phyloP scores from a whole-genome alignment of 192 early-diverging fungal species.

The Umbelopsis sp. region DNA sequence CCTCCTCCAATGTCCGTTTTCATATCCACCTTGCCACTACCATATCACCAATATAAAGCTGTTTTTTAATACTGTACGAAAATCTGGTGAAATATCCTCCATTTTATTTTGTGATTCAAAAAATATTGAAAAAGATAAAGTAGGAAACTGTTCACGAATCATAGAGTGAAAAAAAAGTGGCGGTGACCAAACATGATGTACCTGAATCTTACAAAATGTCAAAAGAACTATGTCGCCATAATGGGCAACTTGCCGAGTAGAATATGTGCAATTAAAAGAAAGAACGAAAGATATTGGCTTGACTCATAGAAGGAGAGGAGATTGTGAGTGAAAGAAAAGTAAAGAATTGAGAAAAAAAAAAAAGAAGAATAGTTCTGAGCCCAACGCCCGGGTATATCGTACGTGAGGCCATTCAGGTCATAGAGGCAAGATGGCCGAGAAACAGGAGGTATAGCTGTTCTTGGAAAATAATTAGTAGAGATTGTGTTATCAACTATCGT shows the following conservation, averaged over 20 bases:
- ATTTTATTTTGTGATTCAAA: background rate
- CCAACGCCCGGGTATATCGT: constrained; percentile 16
- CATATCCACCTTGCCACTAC: too few species aligned
- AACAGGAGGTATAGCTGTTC: background rate
- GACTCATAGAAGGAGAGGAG: background rate
- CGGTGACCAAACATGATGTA: too few species aligned
- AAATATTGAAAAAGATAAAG: background rate
- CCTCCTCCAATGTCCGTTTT: too few species aligned
- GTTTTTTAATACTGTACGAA: background rate
- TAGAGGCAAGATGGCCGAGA: background rate
- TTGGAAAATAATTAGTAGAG: background rate
- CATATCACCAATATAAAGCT: too few species aligned
- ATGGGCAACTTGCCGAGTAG: background rate
- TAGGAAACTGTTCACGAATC: background rate
- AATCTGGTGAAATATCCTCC: background rate
- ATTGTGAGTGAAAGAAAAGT: background rate
- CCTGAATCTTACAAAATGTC: background rate
- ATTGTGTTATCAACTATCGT: background rate
- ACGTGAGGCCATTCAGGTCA: background rate
- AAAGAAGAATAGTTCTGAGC: background rate
- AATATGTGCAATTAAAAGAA: constrained; percentile 2
- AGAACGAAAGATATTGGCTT: background rate
- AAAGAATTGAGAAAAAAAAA: background rate
- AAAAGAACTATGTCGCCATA: background rate
- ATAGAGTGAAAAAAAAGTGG: background rate